phyloP scores from a whole-genome alignment of 331 rosid species.

The Rhamnella rubrinervis region DNA sequence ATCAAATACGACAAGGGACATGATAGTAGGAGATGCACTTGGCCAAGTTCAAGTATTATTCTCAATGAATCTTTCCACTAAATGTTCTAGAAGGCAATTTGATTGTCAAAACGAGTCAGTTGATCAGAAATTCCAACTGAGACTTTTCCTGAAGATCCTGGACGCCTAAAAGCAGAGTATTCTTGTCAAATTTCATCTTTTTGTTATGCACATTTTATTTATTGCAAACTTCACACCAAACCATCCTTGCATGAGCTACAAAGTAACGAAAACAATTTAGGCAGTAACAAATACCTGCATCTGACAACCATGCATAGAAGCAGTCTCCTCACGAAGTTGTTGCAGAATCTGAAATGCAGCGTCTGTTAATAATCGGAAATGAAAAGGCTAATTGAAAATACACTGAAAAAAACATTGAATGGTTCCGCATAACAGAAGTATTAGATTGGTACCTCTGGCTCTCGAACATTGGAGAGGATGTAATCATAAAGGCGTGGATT shows the following conservation, averaged over 20 bases:
- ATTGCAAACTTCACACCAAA: too few relatives aligned
- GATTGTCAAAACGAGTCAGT: background rate
- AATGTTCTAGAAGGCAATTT: background rate
- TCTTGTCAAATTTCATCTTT: background rate
- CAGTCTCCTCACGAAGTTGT: slow-evolving; percentile 82
- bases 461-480: slow-evolving; percentile 73
- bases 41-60: background rate
- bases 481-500: slow-evolving; percentile 69
- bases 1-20: too few relatives aligned
- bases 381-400: background rate
- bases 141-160: background rate
- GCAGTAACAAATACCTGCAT: slow-evolving; percentile 63
- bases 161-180: background rate
- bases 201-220: background rate
- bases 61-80: background rate
- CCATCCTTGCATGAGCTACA: background rate
- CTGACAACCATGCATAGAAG: slow-evolving; percentile 80
- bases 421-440: background rate
- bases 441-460: slow-evolving; percentile 72
- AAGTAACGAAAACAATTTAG: slow-evolving; percentile 1
- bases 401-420: background rate
- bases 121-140: background rate
- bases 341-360: slow-evolving; percentile 64
- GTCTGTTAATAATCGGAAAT: slow-evolving; percentile 20
- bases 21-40: background rate